Conservation (phyloP, 2,329 filamentous ascomycete genomes). For the Pseudogymnoascus sp. region DNA sequence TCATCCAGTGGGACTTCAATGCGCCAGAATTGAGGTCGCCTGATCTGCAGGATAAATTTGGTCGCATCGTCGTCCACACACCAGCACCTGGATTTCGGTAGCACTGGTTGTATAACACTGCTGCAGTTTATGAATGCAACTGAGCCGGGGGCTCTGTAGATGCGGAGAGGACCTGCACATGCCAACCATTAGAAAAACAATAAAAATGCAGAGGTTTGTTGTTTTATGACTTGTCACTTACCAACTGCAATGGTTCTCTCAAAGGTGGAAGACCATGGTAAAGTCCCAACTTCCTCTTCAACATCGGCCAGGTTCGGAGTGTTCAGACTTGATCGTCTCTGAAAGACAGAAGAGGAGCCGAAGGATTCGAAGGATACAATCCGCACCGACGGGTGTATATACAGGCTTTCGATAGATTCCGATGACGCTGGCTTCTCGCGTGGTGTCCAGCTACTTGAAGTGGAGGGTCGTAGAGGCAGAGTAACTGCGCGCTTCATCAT, state of each 20-base stretch:
- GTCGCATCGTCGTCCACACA: conserved; percentile 76
- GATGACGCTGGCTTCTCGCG: not conserved
- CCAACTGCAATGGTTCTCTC: conserved; percentile 76
- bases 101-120: conserved; percentile 72
- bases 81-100: conserved; percentile 90
- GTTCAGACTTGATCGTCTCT: conserved; percentile 18
- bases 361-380: conserved; percentile 47
- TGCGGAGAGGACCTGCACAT: conserved; percentile 60
- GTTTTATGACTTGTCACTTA: conserved; percentile 32
- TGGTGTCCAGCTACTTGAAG: not conserved
- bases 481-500: conserved; percentile 6
- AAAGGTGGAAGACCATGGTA: conserved; percentile 67
- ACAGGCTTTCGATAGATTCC: conserved; percentile 12
- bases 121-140: conserved; percentile 85
- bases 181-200: not conserved
- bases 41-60: conserved; percentile 78
- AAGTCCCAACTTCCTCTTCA: conserved; percentile 50
- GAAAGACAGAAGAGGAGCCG: not conserved
- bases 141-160: conserved; percentile 79
- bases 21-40: conserved; percentile 78
- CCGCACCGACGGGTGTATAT: conserved; percentile 25
- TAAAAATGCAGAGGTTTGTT: not conserved
- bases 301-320: conserved; percentile 28
- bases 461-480: not conserved
- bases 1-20: conserved; percentile 71